Base-by-base conservation (phyloP, 331 rosid species). In the Stylosanthes scabra region DNA sequence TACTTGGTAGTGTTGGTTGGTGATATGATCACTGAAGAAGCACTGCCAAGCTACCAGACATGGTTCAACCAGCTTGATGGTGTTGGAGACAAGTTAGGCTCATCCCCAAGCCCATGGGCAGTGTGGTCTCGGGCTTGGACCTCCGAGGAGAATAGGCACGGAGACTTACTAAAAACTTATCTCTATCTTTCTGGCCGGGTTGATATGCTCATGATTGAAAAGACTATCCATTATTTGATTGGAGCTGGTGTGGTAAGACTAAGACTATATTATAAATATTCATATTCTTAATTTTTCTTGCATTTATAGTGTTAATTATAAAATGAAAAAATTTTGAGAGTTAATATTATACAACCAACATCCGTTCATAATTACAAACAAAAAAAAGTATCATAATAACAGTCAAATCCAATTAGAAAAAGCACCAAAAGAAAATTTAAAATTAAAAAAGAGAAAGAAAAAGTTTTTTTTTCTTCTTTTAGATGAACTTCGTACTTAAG, bases 91-190 rank as follows among this genome's bases (percentile, higher is more conserved):
- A 82, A 84, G 27, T 82, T 81, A 1, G 91, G 93, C 11, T 74
- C 79, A 2, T 56, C 86, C 71, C 14, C 50, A 0, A 77, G 69
- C 64, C 81, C 94, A 3, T 88, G 94, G 94, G 91, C 94, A 0
- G 47, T n/a, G 20, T 88, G 89, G 94, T 73, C 82, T 16, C 74
- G 94, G n/a, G 71, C 86, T 29, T 86, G 94, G 94, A 76, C 94
- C 0, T 88, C 89, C 0, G 89, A 88, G 82, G 91, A 88, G 71
- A 86, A 86, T 58, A 62, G 94, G 28, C 91, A 88, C 16, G 91
- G 94, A 0, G 91, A 88, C 60, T 59, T 88, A 78, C 94, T 88
- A 2, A 67, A 78, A 29, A 80, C 88, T 0, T 88, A 82, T 79
- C 77, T 84, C 11, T 88, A 88, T 20, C 57, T 88, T 5, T 80